Evolutionary conservation across 2,329 filamentous ascomycete species (phyloP).

Genomic region (Plectosphaerella cucumerina): DNA sequence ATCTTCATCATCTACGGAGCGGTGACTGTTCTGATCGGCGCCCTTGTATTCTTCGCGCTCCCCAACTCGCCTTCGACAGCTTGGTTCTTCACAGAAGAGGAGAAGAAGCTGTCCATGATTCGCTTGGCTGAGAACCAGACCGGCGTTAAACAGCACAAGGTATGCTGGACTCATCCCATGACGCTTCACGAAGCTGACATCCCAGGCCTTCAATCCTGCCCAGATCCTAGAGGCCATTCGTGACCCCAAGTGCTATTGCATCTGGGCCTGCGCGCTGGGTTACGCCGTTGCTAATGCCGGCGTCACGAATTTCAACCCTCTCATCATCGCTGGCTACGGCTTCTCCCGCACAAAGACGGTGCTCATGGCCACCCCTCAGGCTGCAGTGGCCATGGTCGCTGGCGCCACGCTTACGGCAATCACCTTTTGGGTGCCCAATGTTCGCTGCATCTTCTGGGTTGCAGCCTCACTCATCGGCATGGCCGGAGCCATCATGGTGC

Average conservation of each 20-base stretch:
- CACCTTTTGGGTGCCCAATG: conserved; percentile 20
- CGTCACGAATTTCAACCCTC: conserved; percentile 57
- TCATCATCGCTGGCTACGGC: conserved; percentile 55
- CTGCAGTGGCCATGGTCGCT: conserved; percentile 24
- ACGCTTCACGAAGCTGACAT: background rate
- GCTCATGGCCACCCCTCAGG: conserved; percentile 25
- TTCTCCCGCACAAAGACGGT: conserved; percentile 22
- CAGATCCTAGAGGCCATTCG: conserved; percentile 16
- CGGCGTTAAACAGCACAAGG: conserved; percentile 6
- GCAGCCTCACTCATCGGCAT: conserved; percentile 16
- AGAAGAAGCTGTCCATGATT: conserved; percentile 12
- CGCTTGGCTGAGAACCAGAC: conserved; percentile 11
- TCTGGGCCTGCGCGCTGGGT: conserved; percentile 37
- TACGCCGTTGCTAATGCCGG: conserved; percentile 66
- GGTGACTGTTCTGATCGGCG: conserved; percentile 10
- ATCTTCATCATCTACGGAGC: conserved; percentile 21
- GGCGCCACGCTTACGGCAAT: conserved; percentile 17
- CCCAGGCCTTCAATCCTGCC: conserved; percentile 11
- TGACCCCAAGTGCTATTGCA: conserved; percentile 12
- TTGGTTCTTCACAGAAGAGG: conserved; percentile 16
- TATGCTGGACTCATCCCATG: background rate
- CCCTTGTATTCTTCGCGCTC: conserved; percentile 10
- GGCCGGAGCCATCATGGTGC: conserved; percentile 20
- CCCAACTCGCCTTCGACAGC: conserved; percentile 15
- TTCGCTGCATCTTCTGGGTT: conserved; percentile 26